phyloP scores from a whole-genome alignment of 345 rosid species.

The Hibiscus mutabilis region DNA sequence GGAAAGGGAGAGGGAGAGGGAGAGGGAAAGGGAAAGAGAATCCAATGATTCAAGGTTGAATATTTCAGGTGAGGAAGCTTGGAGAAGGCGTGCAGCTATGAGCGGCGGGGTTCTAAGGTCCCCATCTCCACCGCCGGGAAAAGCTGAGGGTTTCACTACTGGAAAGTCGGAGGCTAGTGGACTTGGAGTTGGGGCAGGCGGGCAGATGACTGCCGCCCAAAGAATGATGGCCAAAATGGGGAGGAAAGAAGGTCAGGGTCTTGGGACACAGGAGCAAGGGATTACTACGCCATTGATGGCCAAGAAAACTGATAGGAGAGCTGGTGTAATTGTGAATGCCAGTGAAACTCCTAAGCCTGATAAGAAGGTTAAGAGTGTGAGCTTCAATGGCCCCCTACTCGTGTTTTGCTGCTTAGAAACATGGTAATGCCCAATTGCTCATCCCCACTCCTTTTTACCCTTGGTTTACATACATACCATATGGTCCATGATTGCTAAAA shows the following conservation, averaged over 20 bases:
- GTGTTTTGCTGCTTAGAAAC: constrained; percentile 79
- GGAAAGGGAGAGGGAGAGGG: constrained; percentile 76
- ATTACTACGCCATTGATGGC: constrained; percentile 97
- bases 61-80: constrained; percentile 95
- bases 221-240: constrained; percentile 99
- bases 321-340: constrained; percentile 95
- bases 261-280: constrained; percentile 92
- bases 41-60: constrained; percentile 29
- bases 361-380: constrained; percentile 91
- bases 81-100: constrained; percentile 94
- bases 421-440: constrained; percentile 40
- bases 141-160: constrained; percentile 51
- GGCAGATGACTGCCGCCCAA: constrained; percentile 99
- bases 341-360: constrained; percentile 56
- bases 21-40: constrained; percentile 51
- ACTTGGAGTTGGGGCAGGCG: constrained; percentile 91
- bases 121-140: constrained; percentile 57
- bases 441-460: neutral
- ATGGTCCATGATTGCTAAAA: too few species aligned
- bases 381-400: constrained; percentile 78
- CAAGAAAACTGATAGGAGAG: constrained; percentile 92
- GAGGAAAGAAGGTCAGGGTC: constrained; percentile 98
- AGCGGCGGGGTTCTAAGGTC: constrained; percentile 61
- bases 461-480: too few species aligned
- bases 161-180: constrained; percentile 92